Evolutionary conservation across 371 early-diverging fungal species (phyloP).

Genomic region (Syncephalastrum contaminatum): DNA sequence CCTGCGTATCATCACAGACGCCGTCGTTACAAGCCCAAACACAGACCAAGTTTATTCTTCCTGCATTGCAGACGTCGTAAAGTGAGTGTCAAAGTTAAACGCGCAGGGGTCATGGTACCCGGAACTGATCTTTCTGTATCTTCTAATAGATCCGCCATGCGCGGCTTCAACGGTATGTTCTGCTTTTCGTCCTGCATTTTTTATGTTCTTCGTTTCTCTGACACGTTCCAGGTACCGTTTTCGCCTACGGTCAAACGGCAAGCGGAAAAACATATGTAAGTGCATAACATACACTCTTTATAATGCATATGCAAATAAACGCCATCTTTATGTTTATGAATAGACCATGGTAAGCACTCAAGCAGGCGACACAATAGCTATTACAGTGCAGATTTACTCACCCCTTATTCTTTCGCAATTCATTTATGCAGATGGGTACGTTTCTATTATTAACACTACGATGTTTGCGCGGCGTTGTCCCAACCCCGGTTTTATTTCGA

Average conservation of each 20-base stretch:
- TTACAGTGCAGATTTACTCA: too few relatives aligned
- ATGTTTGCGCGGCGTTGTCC: too few relatives aligned
- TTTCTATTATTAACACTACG: background rate
- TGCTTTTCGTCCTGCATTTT: too few relatives aligned
- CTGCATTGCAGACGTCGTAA: conserved; percentile 31
- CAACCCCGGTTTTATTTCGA: too few relatives aligned
- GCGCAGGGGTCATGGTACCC: background rate
- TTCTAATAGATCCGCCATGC: conserved; percentile 14
- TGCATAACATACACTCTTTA: background rate
- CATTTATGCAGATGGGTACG: conserved; percentile 29
- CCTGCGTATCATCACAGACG: background rate
- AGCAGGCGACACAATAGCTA: too few relatives aligned
- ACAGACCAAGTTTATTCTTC: conserved; percentile 29
- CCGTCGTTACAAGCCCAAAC: conserved; percentile 14
- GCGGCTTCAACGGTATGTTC: conserved; percentile 19
- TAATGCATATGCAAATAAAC: background rate
- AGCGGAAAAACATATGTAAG: conserved; percentile 76
- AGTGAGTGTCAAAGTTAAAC: conserved; percentile 18
- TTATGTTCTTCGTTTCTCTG: background rate
- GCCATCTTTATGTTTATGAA: background rate
- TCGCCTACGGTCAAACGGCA: conserved; percentile 84
- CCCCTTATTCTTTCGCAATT: background rate
- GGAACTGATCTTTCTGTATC: background rate
- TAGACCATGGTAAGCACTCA: conserved; percentile 26
- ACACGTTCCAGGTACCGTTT: conserved; percentile 59